Conservation (phyloP, 768 basidiomycete genomes). For the Phallus indusiatus region DNA sequence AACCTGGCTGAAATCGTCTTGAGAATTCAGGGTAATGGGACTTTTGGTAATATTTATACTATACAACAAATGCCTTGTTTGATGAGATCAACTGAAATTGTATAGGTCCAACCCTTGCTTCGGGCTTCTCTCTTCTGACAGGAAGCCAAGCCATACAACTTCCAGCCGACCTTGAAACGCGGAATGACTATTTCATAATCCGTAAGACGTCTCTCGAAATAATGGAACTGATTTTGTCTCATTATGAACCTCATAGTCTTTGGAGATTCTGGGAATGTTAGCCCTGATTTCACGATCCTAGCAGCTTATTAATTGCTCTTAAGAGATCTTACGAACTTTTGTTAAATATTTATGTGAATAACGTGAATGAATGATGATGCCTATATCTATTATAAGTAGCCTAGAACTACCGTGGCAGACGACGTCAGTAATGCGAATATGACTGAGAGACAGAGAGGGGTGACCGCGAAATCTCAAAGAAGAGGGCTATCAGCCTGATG, state of each 20-base stretch:
- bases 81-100: background rate
- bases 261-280: slow-evolving; percentile 30
- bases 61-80: background rate
- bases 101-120: slow-evolving; percentile 3
- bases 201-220: background rate
- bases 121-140: background rate
- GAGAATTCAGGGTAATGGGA: background rate
- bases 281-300: slow-evolving; percentile 23
- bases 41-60: background rate
- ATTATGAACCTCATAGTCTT: slow-evolving; percentile 22
- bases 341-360: too few relatives aligned
- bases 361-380: too few relatives aligned
- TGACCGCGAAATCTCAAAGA: too few relatives aligned
- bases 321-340: too few relatives aligned
- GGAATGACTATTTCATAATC: slow-evolving; percentile 1
- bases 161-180: background rate
- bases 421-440: too few relatives aligned
- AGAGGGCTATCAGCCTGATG: too few relatives aligned
- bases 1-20: background rate
- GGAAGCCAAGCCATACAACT: background rate
- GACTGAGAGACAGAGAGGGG: too few relatives aligned
- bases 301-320: too few relatives aligned
- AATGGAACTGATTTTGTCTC: background rate
- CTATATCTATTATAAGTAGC: too few relatives aligned
- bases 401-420: too few relatives aligned